phyloP scores from a whole-genome alignment of 805 yeast species.

The Starmerella khaoyaiensis region DNA sequence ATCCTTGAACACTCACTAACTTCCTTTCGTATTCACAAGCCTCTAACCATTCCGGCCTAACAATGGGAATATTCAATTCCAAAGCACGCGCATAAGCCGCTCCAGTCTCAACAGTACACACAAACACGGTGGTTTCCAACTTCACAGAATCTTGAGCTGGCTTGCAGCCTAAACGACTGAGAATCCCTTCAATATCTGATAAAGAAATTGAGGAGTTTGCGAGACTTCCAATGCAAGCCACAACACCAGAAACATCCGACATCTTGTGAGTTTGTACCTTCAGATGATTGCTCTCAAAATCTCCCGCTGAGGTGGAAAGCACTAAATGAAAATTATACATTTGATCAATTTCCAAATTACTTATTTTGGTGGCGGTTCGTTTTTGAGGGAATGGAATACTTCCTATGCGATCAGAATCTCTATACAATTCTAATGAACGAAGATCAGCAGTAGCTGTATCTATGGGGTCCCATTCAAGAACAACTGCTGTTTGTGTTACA shows the following conservation, averaged over 20 bases:
- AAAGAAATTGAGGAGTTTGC: conserved; percentile 38
- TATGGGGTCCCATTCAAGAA: conserved; percentile 83
- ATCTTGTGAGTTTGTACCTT: conserved; percentile 78
- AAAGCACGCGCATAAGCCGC: conserved; percentile 67
- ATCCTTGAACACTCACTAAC: conserved; percentile 82
- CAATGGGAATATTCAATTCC: conserved; percentile 79
- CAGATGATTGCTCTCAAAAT: conserved; percentile 51
- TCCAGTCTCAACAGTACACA: conserved; percentile 61
- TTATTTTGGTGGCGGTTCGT: conserved; percentile 69
- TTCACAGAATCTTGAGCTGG: conserved; percentile 60
- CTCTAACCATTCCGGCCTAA: conserved; percentile 92
- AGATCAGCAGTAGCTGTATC: conserved; percentile 72
- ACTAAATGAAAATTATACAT: conserved; percentile 65
- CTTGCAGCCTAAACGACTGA: conserved; percentile 66
- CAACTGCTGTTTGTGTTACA: conserved; percentile 88
- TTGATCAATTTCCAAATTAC: conserved; percentile 83
- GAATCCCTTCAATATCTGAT: conserved; percentile 48
- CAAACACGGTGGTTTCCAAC: conserved; percentile 88
- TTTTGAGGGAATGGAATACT: conserved; percentile 70
- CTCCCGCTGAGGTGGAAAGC: conserved; percentile 85
- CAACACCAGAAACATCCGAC: conserved; percentile 90
- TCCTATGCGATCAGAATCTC: conserved; percentile 56
- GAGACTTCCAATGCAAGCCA: conserved; percentile 76
- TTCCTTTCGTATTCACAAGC: conserved; percentile 85
- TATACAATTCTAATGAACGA: conserved; percentile 62